Base-by-base conservation (phyloP, 2,329 filamentous ascomycete species). In the Coleophoma crateriformis region DNA sequence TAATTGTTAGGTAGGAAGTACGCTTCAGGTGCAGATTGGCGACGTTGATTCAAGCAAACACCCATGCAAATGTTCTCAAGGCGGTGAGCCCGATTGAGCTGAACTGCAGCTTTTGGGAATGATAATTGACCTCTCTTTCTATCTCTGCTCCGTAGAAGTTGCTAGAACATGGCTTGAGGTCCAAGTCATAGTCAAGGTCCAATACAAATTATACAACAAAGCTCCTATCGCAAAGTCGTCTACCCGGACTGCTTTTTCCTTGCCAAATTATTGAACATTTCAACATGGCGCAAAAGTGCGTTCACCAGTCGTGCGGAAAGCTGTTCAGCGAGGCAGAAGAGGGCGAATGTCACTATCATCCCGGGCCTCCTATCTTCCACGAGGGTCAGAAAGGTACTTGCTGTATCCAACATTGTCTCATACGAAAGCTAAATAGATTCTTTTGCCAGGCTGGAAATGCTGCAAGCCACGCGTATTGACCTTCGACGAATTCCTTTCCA, bases 401-500 rank as follows among this genome's bases (percentile, higher is more conserved):
- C 54, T 49, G 27, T 52, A 39, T 45, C 32, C 50, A 54, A 10
- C 19, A 14, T 4, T 39, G 3, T 42, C 33, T n/a, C 22, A 33
- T 17, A 45, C 19, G 19, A 53, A 46, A 34, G 14, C 37, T 45
- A 19, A 45, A 12, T 33, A 52, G 50, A 54, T 50, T 17, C 50
- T 47, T 33, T 46, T 45, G 14, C 22, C 63, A 96, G 92, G 94
- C 65, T 97, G 94, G 92, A 95, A 95, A 75, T 99, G 94, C 76
- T 99, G 94, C 81, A 97, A 96, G 73, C 87, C 91, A 50, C 87
- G 94, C 64, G 90, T 97, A 61, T 77, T 99, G 61, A 96, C 90
- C 52, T 99, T 99, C 67, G 94, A 99, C 71, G 94, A 99, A 72
- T 99, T 99, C 76, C 88, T 99, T 69, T 70, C 77, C 53, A 97